Conservation (phyloP, 2,329 filamentous ascomycete species). For the Hymenoscyphus fraxineus region DNA sequence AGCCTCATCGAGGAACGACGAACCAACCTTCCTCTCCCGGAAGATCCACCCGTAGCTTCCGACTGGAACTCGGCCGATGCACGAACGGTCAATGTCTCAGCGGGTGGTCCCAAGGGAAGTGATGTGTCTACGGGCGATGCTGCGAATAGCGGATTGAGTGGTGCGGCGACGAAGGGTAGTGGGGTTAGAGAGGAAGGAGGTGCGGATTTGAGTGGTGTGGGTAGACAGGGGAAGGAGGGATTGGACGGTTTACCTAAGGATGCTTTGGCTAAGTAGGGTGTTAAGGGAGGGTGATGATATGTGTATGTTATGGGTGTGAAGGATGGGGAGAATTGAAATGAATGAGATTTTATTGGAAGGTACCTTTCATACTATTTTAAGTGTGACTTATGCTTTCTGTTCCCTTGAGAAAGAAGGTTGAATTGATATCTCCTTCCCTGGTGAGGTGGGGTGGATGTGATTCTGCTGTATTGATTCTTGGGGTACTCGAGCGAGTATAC, state of each 20-base stretch:
- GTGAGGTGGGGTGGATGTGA: no score
- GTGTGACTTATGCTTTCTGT: no score
- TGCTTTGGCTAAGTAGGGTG: conserved; percentile 13
- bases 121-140: conserved; percentile 49
- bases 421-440: no score
- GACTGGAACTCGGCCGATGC: conserved; percentile 74
- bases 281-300: conserved; percentile 5
- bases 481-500: no score
- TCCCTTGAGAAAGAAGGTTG: no score
- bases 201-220: conserved; percentile 56
- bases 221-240: conserved; percentile 58
- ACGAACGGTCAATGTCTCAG: conserved; percentile 64
- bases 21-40: conserved; percentile 74
- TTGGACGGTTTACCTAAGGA: conserved; percentile 56
- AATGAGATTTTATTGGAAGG: not conserved
- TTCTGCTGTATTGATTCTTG: no score
- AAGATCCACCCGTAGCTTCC: conserved; percentile 69
- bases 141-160: conserved; percentile 51
- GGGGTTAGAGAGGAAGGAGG: conserved; percentile 46
- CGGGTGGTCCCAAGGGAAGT: conserved; percentile 25
- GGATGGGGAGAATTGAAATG: not conserved
- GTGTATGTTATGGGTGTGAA: no score
- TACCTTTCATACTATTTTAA: not conserved
- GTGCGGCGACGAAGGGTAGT: conserved; percentile 55
- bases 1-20: conserved; percentile 64